These are phyloP conservation scores for Trypanosoma conorhini DNA, from an alignment of 208 protist species.

Conservation along the genomic window DNA sequence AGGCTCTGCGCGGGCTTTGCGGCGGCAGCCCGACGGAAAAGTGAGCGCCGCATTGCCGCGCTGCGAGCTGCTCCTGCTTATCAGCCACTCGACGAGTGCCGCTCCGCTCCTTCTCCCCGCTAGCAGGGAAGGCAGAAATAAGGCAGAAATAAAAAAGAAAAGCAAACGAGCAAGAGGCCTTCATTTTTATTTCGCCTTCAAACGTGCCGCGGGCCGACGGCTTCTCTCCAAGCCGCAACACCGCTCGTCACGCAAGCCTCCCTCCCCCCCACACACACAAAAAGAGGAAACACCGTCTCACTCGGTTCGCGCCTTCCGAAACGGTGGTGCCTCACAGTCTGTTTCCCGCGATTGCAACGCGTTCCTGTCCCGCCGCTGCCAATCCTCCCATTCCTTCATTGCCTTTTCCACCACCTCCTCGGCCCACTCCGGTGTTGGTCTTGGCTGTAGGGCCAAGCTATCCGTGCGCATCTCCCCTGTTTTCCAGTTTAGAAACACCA, in stretches of 20 bases:
- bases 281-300: neutral
- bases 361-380: conserved; percentile 4
- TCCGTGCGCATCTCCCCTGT: conserved; percentile 28
- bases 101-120: neutral
- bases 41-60: conserved; percentile 19
- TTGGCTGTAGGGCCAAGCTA: conserved; percentile 13
- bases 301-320: conserved; percentile 6
- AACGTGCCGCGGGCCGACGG: neutral
- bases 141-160: conserved; percentile 23
- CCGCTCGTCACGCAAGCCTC: too few relatives aligned
- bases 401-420: conserved; percentile 26
- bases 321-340: conserved; percentile 5
- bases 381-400: conserved; percentile 22
- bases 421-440: conserved; percentile 24
- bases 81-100: neutral
- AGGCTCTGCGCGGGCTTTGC: conserved; percentile 30
- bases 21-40: conserved; percentile 2
- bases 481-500: conserved; percentile 30
- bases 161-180: neutral
- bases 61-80: neutral
- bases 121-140: neutral
- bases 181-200: neutral
- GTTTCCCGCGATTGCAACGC: neutral
- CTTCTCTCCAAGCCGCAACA: neutral
- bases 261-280: neutral